Conservation (phyloP, 192 early-diverging fungal species). For the Blastocladiella britannica region DNA sequence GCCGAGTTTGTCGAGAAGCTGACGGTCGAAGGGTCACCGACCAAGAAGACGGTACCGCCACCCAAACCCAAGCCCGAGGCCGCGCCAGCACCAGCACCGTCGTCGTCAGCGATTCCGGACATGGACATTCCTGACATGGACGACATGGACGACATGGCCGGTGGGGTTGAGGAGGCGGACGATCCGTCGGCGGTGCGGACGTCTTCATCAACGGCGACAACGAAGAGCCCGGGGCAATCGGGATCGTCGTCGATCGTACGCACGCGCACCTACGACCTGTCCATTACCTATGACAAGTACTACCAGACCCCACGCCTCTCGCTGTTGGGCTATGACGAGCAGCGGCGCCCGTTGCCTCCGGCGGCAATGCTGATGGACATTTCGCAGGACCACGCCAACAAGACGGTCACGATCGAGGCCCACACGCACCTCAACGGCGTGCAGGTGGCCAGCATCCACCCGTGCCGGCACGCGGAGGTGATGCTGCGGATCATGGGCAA, state of each 20-base stretch:
- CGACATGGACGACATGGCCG: slow-evolving; percentile 35
- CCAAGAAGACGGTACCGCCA: background rate
- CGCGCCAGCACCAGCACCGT: too few species aligned
- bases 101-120: background rate
- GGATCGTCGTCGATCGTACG: too few species aligned
- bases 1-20: slow-evolving; percentile 6
- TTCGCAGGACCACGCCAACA: slow-evolving; percentile 94
- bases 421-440: slow-evolving; percentile 72
- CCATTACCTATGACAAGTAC: slow-evolving; percentile 99
- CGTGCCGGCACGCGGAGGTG: slow-evolving; percentile 93
- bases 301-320: slow-evolving; percentile 96
- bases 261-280: slow-evolving; percentile 90
- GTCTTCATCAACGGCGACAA: slow-evolving; percentile 35
- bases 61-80: background rate
- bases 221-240: too few species aligned
- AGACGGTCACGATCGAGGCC: slow-evolving; percentile 93
- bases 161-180: slow-evolving; percentile 12
- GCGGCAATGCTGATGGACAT: slow-evolving; percentile 95
- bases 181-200: background rate
- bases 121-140: slow-evolving; percentile 11
- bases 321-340: slow-evolving; percentile 93
- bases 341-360: slow-evolving; percentile 59
- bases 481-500: slow-evolving; percentile 91
- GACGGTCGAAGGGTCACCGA: background rate
- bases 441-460: slow-evolving; percentile 83